Base-by-base conservation (phyloP, 192 early-diverging fungal species). In the Spinellus fusiger region DNA sequence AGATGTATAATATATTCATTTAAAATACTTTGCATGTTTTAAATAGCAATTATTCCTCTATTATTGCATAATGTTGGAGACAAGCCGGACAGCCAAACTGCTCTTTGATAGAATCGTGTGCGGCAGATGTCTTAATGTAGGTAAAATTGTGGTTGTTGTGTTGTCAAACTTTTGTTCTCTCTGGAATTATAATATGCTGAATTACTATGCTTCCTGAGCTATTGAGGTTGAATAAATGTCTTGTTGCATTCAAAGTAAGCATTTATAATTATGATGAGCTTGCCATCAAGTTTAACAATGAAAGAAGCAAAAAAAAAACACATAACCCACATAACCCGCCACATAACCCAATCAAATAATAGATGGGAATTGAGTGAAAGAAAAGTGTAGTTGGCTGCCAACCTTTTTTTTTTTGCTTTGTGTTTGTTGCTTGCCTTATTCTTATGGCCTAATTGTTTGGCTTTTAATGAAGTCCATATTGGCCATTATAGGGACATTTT, bases 31-130 rank as follows among this genome's bases (percentile, higher is more conserved):
- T n/a, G n/a, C n/a, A n/a, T n/a, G n/a, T n/a, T n/a, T n/a, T n/a
- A n/a, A n/a, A n/a, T n/a, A n/a, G n/a, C n/a, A n/a, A n/a, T n/a
- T n/a, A n/a, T n/a, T n/a, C 37, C n/a, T 58, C 12, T 16, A 29
- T 44, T 27, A 23, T 23, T 23, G n/a, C 25, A 40, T 3, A 58
- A 58, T 58, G 56, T 46, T 40, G 29, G 37, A 58, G n/a, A 23
- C 56, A 58, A 23, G 40, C 35, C 44, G 56, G 56, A 33, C 56
- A 58, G 56, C 40, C 56, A 58, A 58, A 58, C n/a, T 58, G 56
- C 31, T 58, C 25, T 44, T 58, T 44, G 34, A 58, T 37, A 15
- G 25, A 25, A 20, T 55, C 54, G 54, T 55, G 54, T 38, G 54
- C 3, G 15, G 25, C 28, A 29, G 54, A 27, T 15, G 54, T 29